Conservation (phyloP, 2,329 filamentous ascomycete species). For the Colletotrichum magnum region DNA sequence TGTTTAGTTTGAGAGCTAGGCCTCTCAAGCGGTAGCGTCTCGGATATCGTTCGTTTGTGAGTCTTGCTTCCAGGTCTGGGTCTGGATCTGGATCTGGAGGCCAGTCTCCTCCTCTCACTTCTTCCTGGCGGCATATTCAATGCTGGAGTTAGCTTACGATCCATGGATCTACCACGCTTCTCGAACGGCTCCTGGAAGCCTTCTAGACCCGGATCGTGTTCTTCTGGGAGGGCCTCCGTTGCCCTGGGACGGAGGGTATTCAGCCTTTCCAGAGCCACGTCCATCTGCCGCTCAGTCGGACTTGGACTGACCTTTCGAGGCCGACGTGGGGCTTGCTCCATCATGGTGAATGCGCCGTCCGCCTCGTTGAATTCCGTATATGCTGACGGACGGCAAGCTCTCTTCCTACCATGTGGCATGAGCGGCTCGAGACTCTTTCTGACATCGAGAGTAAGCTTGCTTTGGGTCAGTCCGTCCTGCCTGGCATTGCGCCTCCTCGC, state of each 20-base stretch:
- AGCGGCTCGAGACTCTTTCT: background rate
- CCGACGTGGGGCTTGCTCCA: background rate
- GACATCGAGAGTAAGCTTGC: conserved; percentile 2
- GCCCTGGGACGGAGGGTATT: conserved; percentile 15
- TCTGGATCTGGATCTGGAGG: conserved; percentile 23
- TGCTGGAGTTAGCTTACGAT: background rate
- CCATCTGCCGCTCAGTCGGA: conserved; percentile 8
- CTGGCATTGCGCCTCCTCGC: background rate
- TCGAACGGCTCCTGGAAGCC: background rate
- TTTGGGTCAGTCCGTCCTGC: conserved; percentile 9
- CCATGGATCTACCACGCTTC: conserved; percentile 7
- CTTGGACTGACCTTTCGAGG: background rate
- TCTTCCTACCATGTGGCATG: background rate
- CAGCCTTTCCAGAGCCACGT: conserved; percentile 24
- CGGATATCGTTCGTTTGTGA: conserved; percentile 32
- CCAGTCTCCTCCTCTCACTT: conserved; percentile 18
- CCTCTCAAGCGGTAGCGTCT: conserved; percentile 26
- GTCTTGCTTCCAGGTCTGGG: conserved; percentile 17
- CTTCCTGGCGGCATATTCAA: conserved; percentile 9
- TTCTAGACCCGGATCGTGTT: background rate
- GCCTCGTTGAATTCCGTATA: background rate
- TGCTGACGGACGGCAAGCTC: background rate
- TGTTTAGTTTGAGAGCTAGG: background rate
- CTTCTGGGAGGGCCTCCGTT: background rate
- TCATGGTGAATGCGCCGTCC: background rate